A percentile compares a stretch with the other conserved stretches of the same genome.
Conservation (phyloP, 176 grass and related monocot genomes). For the Oryza nivara region DNA sequence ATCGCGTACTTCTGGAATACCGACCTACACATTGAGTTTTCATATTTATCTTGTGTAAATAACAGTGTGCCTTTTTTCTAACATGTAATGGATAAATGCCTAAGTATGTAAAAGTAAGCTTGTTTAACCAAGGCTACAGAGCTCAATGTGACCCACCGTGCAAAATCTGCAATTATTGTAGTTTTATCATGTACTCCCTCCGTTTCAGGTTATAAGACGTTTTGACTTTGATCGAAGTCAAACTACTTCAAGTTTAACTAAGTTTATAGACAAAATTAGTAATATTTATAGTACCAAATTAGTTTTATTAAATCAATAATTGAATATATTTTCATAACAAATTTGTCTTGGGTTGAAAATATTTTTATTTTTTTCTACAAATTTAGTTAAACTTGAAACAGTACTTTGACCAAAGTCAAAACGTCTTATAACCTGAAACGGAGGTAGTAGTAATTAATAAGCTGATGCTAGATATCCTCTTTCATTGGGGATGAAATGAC, state of each 20-base stretch:
- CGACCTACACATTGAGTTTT: not conserved
- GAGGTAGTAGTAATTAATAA: slow-evolving; percentile 14
- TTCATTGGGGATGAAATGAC: not conserved
- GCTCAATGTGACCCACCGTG: not conserved
- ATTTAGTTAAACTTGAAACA: too few relatives aligned
- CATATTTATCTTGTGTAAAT: slow-evolving; percentile 10
- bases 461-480: not conserved
- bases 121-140: not conserved
- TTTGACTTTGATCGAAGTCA: too few relatives aligned
- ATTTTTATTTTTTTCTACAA: too few relatives aligned
- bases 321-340: too few relatives aligned
- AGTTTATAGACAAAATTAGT: too few relatives aligned
- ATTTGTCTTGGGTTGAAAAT: too few relatives aligned
- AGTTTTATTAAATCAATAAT: too few relatives aligned
- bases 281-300: too few relatives aligned
- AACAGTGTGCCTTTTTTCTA: not conserved
- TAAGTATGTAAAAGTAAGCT: not conserved
- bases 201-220: too few relatives aligned
- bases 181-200: not conserved
- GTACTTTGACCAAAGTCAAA: too few relatives aligned
- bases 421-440: too few relatives aligned
- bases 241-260: too few relatives aligned
- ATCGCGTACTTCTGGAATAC: not conserved
- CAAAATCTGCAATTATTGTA: not conserved
- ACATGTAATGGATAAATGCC: not conserved